Percentiles rank a stretch among this genome's conserved stretches.
phyloP scores from a whole-genome alignment of 2,329 filamentous ascomycete genomes.

The Nothophoma quercina region DNA sequence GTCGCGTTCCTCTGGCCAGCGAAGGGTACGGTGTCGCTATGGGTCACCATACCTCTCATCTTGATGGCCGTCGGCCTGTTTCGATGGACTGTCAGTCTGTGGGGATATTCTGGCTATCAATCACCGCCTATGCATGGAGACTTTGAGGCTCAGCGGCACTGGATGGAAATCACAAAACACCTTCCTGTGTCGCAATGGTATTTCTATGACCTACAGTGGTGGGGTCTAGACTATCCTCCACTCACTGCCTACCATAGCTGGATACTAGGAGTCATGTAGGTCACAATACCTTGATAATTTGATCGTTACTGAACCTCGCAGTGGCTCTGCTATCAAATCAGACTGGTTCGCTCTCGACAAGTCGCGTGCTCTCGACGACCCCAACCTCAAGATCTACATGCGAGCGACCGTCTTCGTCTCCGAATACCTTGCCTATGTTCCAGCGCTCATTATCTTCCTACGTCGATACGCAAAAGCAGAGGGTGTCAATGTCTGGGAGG shows the following conservation, averaged over 20 bases:
- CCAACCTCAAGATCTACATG: conserved; percentile 91
- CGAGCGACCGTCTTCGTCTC: conserved; percentile 88
- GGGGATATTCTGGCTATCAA: conserved; percentile 90
- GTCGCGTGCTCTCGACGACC: conserved; percentile 83
- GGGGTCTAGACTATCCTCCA: conserved; percentile 97
- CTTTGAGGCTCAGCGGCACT: conserved; percentile 97
- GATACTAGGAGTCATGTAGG: conserved; percentile 82
- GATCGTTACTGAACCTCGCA: conserved; percentile 38
- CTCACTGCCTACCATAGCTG: conserved; percentile 98
- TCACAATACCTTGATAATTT: conserved; percentile 7
- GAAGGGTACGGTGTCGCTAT: conserved; percentile 83
- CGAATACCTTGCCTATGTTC: conserved; percentile 89
- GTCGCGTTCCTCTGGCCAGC: conserved; percentile 95
- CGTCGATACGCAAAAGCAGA: conserved; percentile 79
- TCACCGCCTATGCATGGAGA: conserved; percentile 93
- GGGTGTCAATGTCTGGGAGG: conserved; percentile 80
- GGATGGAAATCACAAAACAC: conserved; percentile 96
- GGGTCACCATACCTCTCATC: conserved; percentile 86
- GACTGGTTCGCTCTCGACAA: conserved; percentile 86
- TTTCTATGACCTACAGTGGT: conserved; percentile 95
- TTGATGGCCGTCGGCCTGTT: conserved; percentile 92
- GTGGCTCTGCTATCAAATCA: conserved; percentile 77
- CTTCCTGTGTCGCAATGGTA: conserved; percentile 96
- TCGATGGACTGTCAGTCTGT: conserved; percentile 88
- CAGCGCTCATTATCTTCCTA: conserved; percentile 84